These are phyloP conservation scores for Leucocoprinus leucothites DNA, from an alignment of 768 basidiomycete genomes.

Conservation along the genomic window DNA sequence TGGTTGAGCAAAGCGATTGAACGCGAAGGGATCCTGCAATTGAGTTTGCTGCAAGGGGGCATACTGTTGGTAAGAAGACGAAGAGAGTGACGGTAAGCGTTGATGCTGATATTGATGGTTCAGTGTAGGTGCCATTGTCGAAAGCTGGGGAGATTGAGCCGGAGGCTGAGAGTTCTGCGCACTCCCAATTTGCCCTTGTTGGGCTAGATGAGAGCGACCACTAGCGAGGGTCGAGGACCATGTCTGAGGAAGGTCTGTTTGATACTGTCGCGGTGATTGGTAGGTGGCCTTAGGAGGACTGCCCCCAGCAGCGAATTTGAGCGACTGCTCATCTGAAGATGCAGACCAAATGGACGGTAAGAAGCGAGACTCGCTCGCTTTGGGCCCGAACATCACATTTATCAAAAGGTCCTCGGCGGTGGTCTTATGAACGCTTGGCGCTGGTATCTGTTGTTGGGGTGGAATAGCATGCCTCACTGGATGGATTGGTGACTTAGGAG, in stretches of 20 bases:
- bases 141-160: not conserved
- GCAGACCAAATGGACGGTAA: constrained; percentile 67
- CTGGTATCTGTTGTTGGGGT: constrained; percentile 2
- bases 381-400: constrained; percentile 40
- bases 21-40: constrained; percentile 1
- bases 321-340: constrained; percentile 44
- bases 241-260: constrained; percentile 21
- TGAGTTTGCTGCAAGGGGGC: not conserved
- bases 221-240: constrained; percentile 20
- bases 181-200: not conserved
- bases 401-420: constrained; percentile 71
- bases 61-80: not conserved
- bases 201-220: constrained; percentile 7
- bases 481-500: constrained; percentile 30
- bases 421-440: constrained; percentile 27
- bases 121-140: not conserved
- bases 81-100: constrained; percentile 9
- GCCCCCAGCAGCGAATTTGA: constrained; percentile 29
- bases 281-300: constrained; percentile 26
- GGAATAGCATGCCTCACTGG: constrained; percentile 14
- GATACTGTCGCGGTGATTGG: constrained; percentile 26
- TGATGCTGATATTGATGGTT: constrained; percentile 10
- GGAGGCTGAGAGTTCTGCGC: not conserved
- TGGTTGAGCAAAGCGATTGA: not conserved
- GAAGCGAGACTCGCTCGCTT: constrained; percentile 22